Evolutionary conservation across 1,284 basidiomycete genomes (phyloP), one percentile per base, ranked within the genome.

Genomic region (Athelia sp.): DNA sequence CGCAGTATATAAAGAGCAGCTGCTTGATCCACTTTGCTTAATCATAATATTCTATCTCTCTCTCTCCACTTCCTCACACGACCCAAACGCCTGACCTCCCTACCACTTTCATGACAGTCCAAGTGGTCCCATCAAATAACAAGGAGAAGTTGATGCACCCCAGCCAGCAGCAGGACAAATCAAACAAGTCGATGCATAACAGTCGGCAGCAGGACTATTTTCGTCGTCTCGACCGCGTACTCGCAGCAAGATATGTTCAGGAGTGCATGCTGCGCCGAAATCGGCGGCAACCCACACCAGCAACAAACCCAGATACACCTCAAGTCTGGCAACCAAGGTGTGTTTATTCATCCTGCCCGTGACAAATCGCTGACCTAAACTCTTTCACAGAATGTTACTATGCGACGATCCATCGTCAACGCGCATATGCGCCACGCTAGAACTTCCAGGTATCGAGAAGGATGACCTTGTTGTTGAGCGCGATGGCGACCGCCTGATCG

Each of bases 361-460:
- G 21, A 13, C 47, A 17, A 19, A 15, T 43, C n/a, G 14, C 24
- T 32, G n/a, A 23, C 35, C 19, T 13, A 17, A 34, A 24, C 15
- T 54, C 52, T 8, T n/a, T n/a, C 36, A 21, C 53, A 82, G 81
- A 49, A 75, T 81, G 70, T 78, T 81, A 54, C 55, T 82, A 17
- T 69, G 70, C 42, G 75, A 82, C 48, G 70, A 79, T 46, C 72
- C 74, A 6, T 58, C 61, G 2, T 68, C 68, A 3, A 56, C 68
- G 4, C 65, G 60, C 35, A 58, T 79, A 15, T 62, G 69, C 4
- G 78, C 77, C 6, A 65, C 72, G 2, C 73, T 82, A 52, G 81
- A 84, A 57, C 60, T 82, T 4, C 80, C 81, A 18, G 81, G 81
- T 6, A 67, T 82, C 46, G 72, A 71, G 50, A 71, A 67, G n/a